These are phyloP conservation scores for Taxillus chinensis DNA, from an alignment of 164 flowering plant genomes.

Conservation along the genomic window DNA sequence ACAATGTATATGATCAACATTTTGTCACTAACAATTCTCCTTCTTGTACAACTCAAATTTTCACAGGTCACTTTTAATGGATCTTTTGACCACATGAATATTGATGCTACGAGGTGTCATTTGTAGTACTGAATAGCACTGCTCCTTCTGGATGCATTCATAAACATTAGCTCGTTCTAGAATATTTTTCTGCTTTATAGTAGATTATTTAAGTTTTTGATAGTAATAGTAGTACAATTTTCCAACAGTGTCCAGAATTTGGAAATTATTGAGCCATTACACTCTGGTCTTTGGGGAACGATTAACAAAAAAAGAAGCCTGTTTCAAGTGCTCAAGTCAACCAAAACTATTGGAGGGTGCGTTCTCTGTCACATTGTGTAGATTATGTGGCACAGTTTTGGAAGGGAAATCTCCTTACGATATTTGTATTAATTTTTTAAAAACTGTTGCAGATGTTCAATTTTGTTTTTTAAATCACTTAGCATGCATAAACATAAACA, in stretches of 20 bases:
- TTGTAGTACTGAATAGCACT: not conserved
- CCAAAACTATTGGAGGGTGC: constrained; percentile 94
- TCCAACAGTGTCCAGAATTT: constrained; percentile 76
- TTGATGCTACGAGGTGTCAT: constrained; percentile 88
- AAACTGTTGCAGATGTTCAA: not conserved
- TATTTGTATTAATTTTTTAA: not conserved
- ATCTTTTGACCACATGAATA: constrained; percentile 93
- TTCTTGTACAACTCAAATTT: constrained; percentile 6
- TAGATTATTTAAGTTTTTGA: not conserved
- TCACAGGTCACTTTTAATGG: constrained; percentile 97
- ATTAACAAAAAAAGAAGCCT: constrained; percentile 84
- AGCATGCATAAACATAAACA: not conserved
- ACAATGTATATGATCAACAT: no score
- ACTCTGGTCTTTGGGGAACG: constrained; percentile 65
- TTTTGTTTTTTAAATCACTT: not conserved
- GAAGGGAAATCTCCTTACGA: not conserved
- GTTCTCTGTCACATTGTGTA: constrained; percentile 4
- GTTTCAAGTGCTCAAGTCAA: constrained; percentile 89
- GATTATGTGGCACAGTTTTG: not conserved
- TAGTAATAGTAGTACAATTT: constrained; percentile 4
- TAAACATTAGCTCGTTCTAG: not conserved
- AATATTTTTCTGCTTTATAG: no score
- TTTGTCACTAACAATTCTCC: not conserved
- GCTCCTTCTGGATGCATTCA: not conserved
- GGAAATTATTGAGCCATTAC: constrained; percentile 89